Percentiles rank a stretch among this genome's conserved stretches.
Conservation (phyloP, 129 eudicot species). For the Arctium lappa region DNA sequence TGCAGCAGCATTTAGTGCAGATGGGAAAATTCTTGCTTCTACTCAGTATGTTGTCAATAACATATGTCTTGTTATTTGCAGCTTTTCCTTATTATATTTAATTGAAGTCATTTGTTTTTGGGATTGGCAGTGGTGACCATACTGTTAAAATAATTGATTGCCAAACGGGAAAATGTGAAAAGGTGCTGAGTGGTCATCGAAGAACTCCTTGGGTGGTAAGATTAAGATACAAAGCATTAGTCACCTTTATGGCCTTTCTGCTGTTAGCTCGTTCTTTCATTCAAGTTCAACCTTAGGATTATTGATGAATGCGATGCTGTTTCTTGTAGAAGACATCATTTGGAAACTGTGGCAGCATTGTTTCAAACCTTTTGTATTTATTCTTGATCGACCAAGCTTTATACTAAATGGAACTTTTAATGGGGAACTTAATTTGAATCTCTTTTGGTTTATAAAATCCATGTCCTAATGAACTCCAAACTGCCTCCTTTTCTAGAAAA, state of each 20-base stretch:
- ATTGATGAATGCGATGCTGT: background rate
- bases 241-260: background rate
- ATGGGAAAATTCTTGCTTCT: constrained; percentile 94
- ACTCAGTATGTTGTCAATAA: constrained; percentile 64
- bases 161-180: constrained; percentile 84
- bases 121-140: constrained; percentile 81
- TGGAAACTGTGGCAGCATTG: background rate
- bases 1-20: constrained; percentile 96
- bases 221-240: constrained; percentile 32
- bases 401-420: background rate
- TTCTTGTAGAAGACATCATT: background rate
- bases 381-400: background rate
- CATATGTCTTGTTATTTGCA: background rate
- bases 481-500: background rate
- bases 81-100: constrained; percentile 55
- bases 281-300: background rate
- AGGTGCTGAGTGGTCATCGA: constrained; percentile 92
- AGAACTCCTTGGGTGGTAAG: constrained; percentile 99
- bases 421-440: background rate
- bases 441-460: background rate
- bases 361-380: background rate
- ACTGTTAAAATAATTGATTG: constrained; percentile 93
- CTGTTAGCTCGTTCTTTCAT: background rate
- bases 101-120: constrained; percentile 3
- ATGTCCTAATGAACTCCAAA: background rate